Evolutionary conservation across 306 rosid genomes (phyloP), one percentile per base, ranked within the genome.

Genomic region (Lathyrus aphaca): DNA sequence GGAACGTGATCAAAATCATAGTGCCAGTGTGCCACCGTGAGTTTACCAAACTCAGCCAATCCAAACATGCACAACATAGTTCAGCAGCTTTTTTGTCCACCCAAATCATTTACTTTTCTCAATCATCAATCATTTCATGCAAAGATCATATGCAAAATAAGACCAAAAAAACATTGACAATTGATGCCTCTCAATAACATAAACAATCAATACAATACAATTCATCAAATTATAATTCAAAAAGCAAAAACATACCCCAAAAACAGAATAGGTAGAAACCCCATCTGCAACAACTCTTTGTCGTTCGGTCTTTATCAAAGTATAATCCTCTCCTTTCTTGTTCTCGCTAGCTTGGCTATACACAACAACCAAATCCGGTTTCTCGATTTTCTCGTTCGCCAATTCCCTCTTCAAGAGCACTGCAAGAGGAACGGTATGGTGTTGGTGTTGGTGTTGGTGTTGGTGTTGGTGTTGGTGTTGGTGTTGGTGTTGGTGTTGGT

Each of bases 301-400:
- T 64, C 96, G 86, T 81, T 91, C 96, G 16, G 86, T 84, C 88
- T 91, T 91, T 1, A 91, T 3, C 32, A 91, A 74, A 6, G 90
- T 87, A 51, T 79, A 85, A 84, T 91, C 97, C 79, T 91, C 97
- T 75, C 97, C 96, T 76, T 91, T 91, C 83, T 91, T 91, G 77
- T 88, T 87, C 86, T 91, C 91, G 71, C 76, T 74, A 32, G 90
- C 96, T 72, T 87, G 90, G 21, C 94, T 94, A 35, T 87, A 80
- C 5, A 82, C 40, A 71, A 87, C 77, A 2, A 84, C 49, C 70
- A 87, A 74, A 67, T 91, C 94, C 2, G 97, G 85, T 19, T 84
- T 84, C 86, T 91, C 96, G 40, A 81, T 76, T 91, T 79, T 91
- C 86, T 91, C 96, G 48, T 67, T 84, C 17, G 79, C 85, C 87